Evolutionary conservation across 1,139 yeast species (phyloP), one percentile per base, ranked within the genome.

Genomic region (Geotrichum carabidarum): DNA sequence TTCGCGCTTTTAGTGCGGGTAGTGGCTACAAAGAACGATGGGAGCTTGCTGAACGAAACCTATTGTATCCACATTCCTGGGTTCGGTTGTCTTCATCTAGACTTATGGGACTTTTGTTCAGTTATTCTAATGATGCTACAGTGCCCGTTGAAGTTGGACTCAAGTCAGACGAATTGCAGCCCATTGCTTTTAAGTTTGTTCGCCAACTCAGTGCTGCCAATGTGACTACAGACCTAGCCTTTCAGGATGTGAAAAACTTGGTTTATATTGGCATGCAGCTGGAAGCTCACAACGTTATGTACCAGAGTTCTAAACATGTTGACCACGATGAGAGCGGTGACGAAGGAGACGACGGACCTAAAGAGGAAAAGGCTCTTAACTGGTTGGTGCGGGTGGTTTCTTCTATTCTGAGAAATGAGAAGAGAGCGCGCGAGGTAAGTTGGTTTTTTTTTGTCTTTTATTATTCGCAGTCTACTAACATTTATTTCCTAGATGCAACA

Each of bases 31-130:
- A 69, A 38, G 48, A 46, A 1, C 62, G 79, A 11, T 86, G 94
- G 93, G 64, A 67, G 11, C 69, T 71, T 18, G 72, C 86, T 5
- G 74, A 81, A 32, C 78, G 77, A 11, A 72, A 82, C 30, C 73
- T 90, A 58, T 73, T 91, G 52, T 93, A 81, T 68, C 97, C 97
- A 1, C 98, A 91, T 68, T 78, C 95, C 0, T 91, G 98, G 98
- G 86, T 91, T 11, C 81, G 98, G 64, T 74, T 86, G 55, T 74
- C 80, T 4, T 73, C 95, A 0, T 74, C 85, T n/a, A 76, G 91
- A 51, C 73, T 89, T 48, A 68, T 83, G 42, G 82, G 84, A 1
- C 66, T 72, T 2, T 67, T 84, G 48, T 71, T 86, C 50, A 64
- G 59, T 40, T 76, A 77, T 55, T 58, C 74, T 42, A 74, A 72